A percentile compares a stretch with the other conserved stretches of the same genome.
These are phyloP conservation scores for Kuraishia hungarica DNA, from an alignment of 805 yeast genomes.

Conservation along the genomic window DNA sequence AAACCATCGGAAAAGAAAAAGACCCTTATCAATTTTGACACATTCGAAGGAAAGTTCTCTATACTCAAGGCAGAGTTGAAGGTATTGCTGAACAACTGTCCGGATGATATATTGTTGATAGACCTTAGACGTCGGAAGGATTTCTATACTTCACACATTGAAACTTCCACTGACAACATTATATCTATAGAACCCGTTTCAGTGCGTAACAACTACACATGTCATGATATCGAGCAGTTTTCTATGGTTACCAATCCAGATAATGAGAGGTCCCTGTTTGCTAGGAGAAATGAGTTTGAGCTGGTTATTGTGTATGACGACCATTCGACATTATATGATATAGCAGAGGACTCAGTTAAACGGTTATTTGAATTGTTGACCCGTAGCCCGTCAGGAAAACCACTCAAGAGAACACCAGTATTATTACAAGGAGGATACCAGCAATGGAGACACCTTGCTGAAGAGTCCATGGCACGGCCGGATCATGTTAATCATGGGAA, in stretches of 20 bases:
- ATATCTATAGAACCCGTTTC: slow-evolving; percentile 73
- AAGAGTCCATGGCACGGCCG: slow-evolving; percentile 7
- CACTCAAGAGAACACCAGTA: slow-evolving; percentile 31
- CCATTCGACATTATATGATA: slow-evolving; percentile 16
- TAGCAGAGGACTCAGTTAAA: slow-evolving; percentile 14
- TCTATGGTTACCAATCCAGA: slow-evolving; percentile 50
- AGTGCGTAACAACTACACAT: slow-evolving; percentile 40
- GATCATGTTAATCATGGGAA: neutral
- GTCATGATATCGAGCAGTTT: slow-evolving; percentile 57
- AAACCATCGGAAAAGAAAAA: too few relatives aligned
- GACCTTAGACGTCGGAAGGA: slow-evolving; percentile 62
- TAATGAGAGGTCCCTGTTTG: slow-evolving; percentile 45
- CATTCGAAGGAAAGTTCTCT: slow-evolving; percentile 3
- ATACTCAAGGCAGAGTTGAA: slow-evolving; percentile 13
- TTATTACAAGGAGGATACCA: slow-evolving; percentile 51
- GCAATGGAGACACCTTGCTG: slow-evolving; percentile 55
- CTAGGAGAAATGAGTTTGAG: slow-evolving; percentile 45
- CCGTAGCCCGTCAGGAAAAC: slow-evolving; percentile 25
- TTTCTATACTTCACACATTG: slow-evolving; percentile 56
- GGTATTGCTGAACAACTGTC: slow-evolving; percentile 18
- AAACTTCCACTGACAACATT: slow-evolving; percentile 35
- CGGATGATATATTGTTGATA: slow-evolving; percentile 42
- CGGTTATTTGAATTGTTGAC: slow-evolving; percentile 29
- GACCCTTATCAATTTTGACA: neutral
- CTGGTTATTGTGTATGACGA: slow-evolving; percentile 59